Percentiles rank a stretch among this genome's conserved stretches.
phyloP scores from a whole-genome alignment of 345 rosid species.

The Moringa oleifera region DNA sequence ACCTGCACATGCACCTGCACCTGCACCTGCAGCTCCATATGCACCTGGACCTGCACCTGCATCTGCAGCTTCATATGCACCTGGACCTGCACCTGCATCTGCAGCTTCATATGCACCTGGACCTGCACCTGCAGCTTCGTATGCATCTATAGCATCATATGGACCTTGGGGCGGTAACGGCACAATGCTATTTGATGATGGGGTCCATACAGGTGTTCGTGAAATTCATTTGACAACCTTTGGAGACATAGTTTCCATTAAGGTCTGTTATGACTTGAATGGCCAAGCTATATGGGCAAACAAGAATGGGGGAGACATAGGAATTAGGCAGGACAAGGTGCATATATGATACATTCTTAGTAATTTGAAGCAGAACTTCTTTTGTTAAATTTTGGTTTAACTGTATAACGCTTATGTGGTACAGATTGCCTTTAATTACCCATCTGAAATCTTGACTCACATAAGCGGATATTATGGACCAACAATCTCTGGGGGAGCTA shows the following conservation, averaged over 20 bases:
- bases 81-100: no score
- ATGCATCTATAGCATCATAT: no score
- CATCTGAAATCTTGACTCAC: conserved; percentile 24
- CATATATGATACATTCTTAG: no score
- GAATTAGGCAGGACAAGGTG: conserved; percentile 5
- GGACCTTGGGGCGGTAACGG: conserved; percentile 32
- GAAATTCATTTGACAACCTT: conserved; percentile 19
- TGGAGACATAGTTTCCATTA: conserved; percentile 15
- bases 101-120: no score
- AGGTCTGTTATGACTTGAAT: conserved; percentile 24
- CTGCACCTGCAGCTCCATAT: no score
- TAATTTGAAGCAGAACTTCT: no score
- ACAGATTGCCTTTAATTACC: conserved; percentile 11
- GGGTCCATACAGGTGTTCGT: conserved; percentile 20
- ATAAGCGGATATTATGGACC: conserved; percentile 27
- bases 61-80: no score
- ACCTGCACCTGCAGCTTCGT: no score
- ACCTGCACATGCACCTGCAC: no score
- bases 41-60: no score
- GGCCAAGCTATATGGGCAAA: conserved; percentile 24
- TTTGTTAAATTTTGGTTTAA: no score
- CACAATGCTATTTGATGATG: conserved; percentile 25
- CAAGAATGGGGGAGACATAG: conserved; percentile 23
- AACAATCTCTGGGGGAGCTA: conserved; percentile 17
- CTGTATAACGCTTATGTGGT: no score